A percentile compares a stretch with the other conserved stretches of the same genome.
These are phyloP conservation scores for Ogataea hybrid DNA, from an alignment of 1,139 yeast genomes.

Conservation along the genomic window DNA sequence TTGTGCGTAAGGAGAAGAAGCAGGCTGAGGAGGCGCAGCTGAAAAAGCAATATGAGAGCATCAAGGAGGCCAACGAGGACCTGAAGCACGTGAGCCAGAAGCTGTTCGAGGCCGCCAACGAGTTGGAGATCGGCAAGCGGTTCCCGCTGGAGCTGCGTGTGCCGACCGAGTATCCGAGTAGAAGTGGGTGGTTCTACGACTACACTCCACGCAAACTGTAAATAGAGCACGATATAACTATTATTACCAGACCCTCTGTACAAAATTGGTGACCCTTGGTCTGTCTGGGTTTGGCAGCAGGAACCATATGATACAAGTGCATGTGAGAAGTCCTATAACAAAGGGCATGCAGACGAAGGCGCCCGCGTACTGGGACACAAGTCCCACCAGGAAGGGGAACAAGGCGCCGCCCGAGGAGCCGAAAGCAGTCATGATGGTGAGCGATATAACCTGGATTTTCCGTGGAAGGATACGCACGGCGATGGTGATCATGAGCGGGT, in stretches of 20 bases:
- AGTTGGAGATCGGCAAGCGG: constrained; percentile 46
- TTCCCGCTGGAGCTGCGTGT: constrained; percentile 80
- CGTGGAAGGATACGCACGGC: constrained; percentile 50
- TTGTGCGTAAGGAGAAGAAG: constrained; percentile 51
- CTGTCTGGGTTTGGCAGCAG: constrained; percentile 42
- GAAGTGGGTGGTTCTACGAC: constrained; percentile 74
- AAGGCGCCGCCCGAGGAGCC: constrained; percentile 63
- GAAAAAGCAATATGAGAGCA: constrained; percentile 61
- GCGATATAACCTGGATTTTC: constrained; percentile 50
- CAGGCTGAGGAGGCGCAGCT: constrained; percentile 39
- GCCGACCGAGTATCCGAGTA: constrained; percentile 90
- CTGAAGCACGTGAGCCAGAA: constrained; percentile 48
- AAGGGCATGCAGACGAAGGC: constrained; percentile 57
- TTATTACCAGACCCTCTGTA: constrained; percentile 29
- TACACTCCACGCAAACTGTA: constrained; percentile 34
- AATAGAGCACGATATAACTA: constrained; percentile 6
- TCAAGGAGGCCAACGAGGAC: constrained; percentile 72
- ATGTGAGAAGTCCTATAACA: constrained; percentile 40
- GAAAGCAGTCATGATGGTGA: constrained; percentile 57
- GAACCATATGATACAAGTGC: constrained; percentile 45
- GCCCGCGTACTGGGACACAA: constrained; percentile 49
- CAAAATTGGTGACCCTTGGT: constrained; percentile 17
- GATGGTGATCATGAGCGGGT: constrained; percentile 51
- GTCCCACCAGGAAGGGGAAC: constrained; percentile 55
- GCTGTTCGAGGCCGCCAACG: constrained; percentile 52